phyloP scores from a whole-genome alignment of 306 rosid genomes.

The apple (Malus domestica) region DNA sequence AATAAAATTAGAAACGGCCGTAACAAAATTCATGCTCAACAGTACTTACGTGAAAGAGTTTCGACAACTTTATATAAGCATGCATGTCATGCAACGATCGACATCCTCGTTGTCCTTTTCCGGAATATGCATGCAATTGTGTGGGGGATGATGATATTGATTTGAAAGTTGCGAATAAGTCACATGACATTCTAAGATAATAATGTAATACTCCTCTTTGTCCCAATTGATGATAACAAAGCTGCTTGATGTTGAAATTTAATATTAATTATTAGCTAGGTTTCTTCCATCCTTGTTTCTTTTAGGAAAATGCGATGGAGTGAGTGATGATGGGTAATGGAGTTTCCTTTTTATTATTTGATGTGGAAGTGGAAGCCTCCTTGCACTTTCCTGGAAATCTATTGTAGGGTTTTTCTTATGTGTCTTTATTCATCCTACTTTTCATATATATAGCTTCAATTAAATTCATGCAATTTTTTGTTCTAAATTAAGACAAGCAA shows the following conservation, averaged over 20 bases:
- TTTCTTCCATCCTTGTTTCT: background rate
- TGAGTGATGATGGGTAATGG: background rate
- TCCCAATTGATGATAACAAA: constrained; percentile 17
- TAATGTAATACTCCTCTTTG: background rate
- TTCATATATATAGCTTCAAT: background rate
- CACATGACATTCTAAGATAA: constrained; percentile 2
- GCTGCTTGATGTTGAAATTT: constrained; percentile 2
- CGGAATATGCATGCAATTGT: background rate
- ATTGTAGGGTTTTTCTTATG: constrained; percentile 24
- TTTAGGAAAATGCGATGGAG: background rate
- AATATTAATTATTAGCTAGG: background rate
- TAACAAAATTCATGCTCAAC: no score
- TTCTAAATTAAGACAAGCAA: background rate
- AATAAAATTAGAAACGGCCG: no score
- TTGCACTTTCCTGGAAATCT: constrained; percentile 47
- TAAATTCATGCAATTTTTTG: background rate
- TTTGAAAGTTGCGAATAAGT: background rate
- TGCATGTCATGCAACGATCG: background rate
- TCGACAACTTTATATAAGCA: background rate
- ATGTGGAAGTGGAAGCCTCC: constrained; percentile 25
- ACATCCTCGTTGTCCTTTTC: background rate
- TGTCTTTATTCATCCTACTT: background rate
- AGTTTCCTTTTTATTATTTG: background rate
- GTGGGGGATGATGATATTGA: background rate
- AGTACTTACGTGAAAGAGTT: background rate